Evolutionary conservation across 73 alveolate species (phyloP).

Genomic region (Uronychia binucleata): DNA sequence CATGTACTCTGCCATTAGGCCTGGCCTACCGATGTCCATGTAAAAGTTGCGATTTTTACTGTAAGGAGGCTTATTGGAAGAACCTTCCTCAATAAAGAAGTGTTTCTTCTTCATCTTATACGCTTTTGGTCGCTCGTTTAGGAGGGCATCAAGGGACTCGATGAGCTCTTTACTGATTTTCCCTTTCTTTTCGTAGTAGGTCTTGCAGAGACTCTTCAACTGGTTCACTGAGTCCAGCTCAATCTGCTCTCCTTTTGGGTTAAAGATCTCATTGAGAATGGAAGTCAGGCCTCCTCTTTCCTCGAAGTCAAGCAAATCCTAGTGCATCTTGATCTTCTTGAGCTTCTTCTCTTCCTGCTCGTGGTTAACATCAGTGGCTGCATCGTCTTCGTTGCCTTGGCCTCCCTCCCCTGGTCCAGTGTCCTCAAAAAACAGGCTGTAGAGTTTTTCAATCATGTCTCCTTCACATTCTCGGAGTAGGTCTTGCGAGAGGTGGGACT

Average conservation of each 20-base stretch:
- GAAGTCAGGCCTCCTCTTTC: conserved; percentile 56
- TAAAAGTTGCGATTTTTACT: not conserved
- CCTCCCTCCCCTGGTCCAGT: not conserved
- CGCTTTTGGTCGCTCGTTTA: conserved; percentile 52
- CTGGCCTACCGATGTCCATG: not conserved
- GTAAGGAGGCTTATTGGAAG: not conserved
- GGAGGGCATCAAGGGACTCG: conserved; percentile 37
- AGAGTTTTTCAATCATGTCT: not conserved
- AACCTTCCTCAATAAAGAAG: not conserved
- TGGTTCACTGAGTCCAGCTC: conserved; percentile 50
- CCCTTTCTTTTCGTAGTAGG: conserved; percentile 49
- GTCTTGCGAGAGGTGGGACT: conserved; percentile 26
- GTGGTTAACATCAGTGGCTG: conserved; percentile 7
- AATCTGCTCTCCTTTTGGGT: conserved; percentile 30
- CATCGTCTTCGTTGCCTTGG: not conserved
- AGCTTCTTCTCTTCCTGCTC: conserved; percentile 35
- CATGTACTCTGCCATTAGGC: not conserved
- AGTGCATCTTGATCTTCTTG: conserved; percentile 11
- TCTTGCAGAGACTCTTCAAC: conserved; percentile 38
- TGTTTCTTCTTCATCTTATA: conserved; percentile 25
- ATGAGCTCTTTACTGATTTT: conserved; percentile 18
- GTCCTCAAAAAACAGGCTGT: conserved; percentile 1
- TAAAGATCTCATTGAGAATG: conserved; percentile 35
- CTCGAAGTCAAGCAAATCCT: conserved; percentile 42
- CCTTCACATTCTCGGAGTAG: conserved; percentile 5